Evolutionary conservation across 169 alveolate genomes (phyloP).

Genomic region (Ichthyophthirius multifiliis): DNA sequence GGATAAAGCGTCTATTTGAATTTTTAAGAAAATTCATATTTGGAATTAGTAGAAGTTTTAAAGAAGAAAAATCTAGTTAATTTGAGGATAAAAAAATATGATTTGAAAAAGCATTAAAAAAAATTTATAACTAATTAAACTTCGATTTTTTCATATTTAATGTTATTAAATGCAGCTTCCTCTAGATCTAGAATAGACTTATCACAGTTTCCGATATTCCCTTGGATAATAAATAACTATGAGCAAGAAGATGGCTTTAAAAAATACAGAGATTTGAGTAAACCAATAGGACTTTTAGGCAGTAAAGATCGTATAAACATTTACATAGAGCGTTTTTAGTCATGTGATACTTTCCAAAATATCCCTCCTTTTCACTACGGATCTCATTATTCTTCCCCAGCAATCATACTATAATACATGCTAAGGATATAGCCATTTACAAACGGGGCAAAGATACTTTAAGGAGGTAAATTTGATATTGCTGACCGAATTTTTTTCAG

Average conservation of each 20-base stretch:
- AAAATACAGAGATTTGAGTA: conserved; percentile 60
- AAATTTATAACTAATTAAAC: too few relatives aligned
- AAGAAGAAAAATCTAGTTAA: too few relatives aligned
- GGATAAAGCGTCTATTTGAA: conserved; percentile 42
- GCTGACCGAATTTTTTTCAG: conserved; percentile 74
- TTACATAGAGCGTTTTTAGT: conserved; percentile 62
- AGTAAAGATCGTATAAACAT: conserved; percentile 56
- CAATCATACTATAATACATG: conserved; percentile 61
- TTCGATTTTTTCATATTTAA: conserved; percentile 68
- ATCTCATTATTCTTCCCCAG: conserved; percentile 77
- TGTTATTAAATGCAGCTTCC: conserved; percentile 57
- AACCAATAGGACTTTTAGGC: conserved; percentile 80
- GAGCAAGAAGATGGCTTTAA: conserved; percentile 23
- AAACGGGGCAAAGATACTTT: neutral
- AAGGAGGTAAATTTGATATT: conserved; percentile 68
- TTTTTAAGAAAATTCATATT: conserved; percentile 21
- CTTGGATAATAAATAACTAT: conserved; percentile 72
- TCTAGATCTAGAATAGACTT: conserved; percentile 71
- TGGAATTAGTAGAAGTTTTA: conserved; percentile 43
- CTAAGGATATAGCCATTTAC: conserved; percentile 77
- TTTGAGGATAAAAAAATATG: too few relatives aligned
- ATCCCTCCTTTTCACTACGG: conserved; percentile 69
- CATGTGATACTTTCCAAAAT: conserved; percentile 36
- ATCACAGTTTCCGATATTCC: conserved; percentile 76
- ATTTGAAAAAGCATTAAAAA: too few relatives aligned